Evolutionary conservation across 1,284 basidiomycete genomes (phyloP).

Genomic region (Papiliotrema fonsecae): DNA sequence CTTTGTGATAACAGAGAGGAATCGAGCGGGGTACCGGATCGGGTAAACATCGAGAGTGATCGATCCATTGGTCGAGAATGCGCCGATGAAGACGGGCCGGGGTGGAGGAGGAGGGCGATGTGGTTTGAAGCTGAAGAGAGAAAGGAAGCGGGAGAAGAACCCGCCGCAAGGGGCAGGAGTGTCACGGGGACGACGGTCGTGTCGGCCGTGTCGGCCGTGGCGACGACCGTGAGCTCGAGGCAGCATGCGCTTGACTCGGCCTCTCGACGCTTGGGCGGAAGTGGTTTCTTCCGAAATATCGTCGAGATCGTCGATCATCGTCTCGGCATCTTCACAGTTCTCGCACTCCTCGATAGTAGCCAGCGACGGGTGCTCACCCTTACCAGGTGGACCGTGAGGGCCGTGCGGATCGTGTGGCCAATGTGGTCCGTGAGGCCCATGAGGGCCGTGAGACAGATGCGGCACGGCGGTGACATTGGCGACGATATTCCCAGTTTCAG

Average conservation of each 20-base stretch:
- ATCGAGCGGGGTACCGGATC: conserved; percentile 4
- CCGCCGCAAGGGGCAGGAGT: conserved; percentile 2
- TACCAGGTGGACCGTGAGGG: too few relatives aligned
- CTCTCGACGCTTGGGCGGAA: background rate
- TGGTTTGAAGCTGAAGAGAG: background rate
- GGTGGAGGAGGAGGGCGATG: conserved; percentile 13
- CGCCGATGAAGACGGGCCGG: conserved; percentile 23
- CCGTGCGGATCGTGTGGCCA: conserved; percentile 1
- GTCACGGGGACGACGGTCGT: conserved; percentile 2
- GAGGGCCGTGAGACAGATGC: conserved; percentile 2
- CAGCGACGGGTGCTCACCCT: conserved; percentile 9
- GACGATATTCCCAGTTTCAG: conserved; percentile 29
- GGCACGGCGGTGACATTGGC: conserved; percentile 22
- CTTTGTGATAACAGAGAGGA: conserved; percentile 29
- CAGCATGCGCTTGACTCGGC: too few relatives aligned
- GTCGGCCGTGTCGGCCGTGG: background rate
- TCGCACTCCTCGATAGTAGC: too few relatives aligned
- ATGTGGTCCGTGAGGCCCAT: background rate
- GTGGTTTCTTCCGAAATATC: background rate
- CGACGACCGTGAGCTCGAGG: background rate
- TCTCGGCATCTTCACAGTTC: too few relatives aligned
- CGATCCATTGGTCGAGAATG: conserved; percentile 21
- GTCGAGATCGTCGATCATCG: background rate
- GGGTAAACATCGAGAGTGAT: conserved; percentile 21
- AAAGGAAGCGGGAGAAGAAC: background rate